Base-by-base conservation (phyloP, 192 early-diverging fungal genomes). In the Coemansia sp. region DNA sequence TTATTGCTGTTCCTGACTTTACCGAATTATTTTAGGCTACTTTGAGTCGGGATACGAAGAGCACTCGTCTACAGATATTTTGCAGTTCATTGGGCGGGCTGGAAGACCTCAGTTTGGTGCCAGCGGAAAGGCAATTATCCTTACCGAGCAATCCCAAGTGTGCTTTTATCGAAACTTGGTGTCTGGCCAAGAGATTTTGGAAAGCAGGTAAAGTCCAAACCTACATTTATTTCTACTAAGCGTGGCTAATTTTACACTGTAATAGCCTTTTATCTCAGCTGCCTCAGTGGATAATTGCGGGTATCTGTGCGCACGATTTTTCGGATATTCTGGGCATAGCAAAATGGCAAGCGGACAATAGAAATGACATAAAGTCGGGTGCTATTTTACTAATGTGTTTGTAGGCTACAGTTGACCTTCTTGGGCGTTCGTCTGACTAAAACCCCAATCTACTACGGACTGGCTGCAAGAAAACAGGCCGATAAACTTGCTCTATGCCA, bases 81-180 rank as follows among this genome's bases (percentile, higher is more conserved):
- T 85, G 57, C 89, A 91, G 69, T 88, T 90, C 81, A 80, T 91
- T 32, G 89, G 89, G 7, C 69, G 89, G 4, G 89, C 87, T 5
- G 87, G 87, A 9, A 56, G 89, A 17, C 86, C 88, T 0, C 83
- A 88, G 71, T 89, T 89, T 78, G 89, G 88, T 14, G 57, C 80
- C 17, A 64, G 49, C 14, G 89, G 87, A 10, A 72, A 75, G n/a
- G 88, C 83, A 2, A 74, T 89, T 9, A 83, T 91, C 45, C 67
- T 91, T 57, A 86, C 86, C 0, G 72, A 71, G 7, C 53, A 21
- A 15, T 55, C 46, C 9, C 76, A 71, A 40, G 51, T 51, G 10
- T 16, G 60, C 10, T 71, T 59, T 32, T 88, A 85, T 47, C 68
- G 82, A 38, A 61, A 51, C n/a, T 37, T 91, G 46, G 83, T 88